Evolutionary conservation across 805 yeast genomes (phyloP).

Genomic region (Clavispora phyllophila): DNA sequence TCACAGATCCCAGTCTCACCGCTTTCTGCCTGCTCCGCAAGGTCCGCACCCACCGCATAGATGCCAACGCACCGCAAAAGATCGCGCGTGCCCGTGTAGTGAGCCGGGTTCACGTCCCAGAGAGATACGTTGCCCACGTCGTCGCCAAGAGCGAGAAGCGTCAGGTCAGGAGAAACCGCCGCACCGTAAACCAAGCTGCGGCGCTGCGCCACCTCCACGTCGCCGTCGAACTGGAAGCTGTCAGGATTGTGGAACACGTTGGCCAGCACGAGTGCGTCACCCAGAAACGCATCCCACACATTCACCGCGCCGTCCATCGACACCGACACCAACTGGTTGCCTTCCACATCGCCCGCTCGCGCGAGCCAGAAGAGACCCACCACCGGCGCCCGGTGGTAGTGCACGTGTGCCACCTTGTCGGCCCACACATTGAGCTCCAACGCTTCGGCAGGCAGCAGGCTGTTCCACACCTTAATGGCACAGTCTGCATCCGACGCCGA

Average conservation of each 20-base stretch:
- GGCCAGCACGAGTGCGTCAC: conserved; percentile 31
- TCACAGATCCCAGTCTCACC: conserved; percentile 31
- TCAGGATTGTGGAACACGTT: conserved; percentile 24
- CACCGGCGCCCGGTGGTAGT: conserved; percentile 51
- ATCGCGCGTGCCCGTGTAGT: conserved; percentile 8
- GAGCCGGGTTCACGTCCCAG: conserved; percentile 37
- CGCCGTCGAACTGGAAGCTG: conserved; percentile 17
- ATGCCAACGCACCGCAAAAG: conserved; percentile 25
- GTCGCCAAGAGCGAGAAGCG: conserved; percentile 58
- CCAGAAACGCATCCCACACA: conserved; percentile 58
- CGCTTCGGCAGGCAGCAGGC: conserved; percentile 50
- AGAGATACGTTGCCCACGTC: conserved; percentile 55
- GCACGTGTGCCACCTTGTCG: conserved; percentile 10
- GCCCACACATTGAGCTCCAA: conserved; percentile 25
- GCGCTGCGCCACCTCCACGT: conserved; percentile 21
- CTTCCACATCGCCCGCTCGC: conserved; percentile 14
- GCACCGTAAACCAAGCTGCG: conserved; percentile 55
- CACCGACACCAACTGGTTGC: conserved; percentile 23
- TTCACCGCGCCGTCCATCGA: conserved; percentile 70
- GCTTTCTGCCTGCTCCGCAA: conserved; percentile 3
- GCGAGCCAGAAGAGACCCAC: conserved; percentile 53
- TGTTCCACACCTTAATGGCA: conserved; percentile 69
- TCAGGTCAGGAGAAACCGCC: conserved; percentile 44
- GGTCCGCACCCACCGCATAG: neutral
- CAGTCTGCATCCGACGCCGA: conserved; percentile 72